These are phyloP conservation scores for Priceomyces melissophilus DNA, from an alignment of 805 yeast genomes.

Conservation along the genomic window DNA sequence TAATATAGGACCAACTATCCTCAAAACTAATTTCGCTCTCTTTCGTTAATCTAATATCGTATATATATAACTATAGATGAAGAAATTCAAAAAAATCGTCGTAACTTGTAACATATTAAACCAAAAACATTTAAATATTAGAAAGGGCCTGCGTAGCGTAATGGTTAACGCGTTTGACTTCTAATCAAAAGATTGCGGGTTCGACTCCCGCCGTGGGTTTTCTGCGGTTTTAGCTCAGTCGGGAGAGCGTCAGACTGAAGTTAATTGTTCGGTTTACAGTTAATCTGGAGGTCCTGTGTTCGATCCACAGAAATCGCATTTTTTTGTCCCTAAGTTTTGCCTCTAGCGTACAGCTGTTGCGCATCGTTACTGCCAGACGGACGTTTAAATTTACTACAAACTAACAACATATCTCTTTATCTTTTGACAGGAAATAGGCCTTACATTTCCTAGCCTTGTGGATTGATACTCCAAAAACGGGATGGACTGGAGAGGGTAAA, in stretches of 20 bases:
- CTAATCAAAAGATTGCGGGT: slow-evolving; percentile 65
- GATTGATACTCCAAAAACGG: slow-evolving; percentile 26
- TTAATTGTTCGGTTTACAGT: slow-evolving; percentile 28
- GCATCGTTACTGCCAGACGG: no score
- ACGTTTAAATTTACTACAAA: neutral
- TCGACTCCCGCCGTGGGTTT: slow-evolving; percentile 53
- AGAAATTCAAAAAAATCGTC: no score
- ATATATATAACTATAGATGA: no score
- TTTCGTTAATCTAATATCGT: no score
- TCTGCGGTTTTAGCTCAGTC: slow-evolving; percentile 36
- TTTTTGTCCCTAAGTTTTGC: slow-evolving; percentile 10
- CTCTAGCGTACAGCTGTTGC: no score
- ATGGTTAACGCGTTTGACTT: slow-evolving; percentile 68
- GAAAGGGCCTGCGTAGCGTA: slow-evolving; percentile 44
- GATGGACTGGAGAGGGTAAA: slow-evolving; percentile 19
- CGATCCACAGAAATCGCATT: slow-evolving; percentile 76
- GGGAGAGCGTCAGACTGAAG: slow-evolving; percentile 41
- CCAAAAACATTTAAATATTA: neutral
- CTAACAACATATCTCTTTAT: neutral
- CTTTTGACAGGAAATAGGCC: slow-evolving; percentile 5
- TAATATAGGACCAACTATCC: no score
- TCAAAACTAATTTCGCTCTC: no score
- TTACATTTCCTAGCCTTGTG: slow-evolving; percentile 33
- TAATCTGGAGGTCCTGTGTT: slow-evolving; percentile 85
- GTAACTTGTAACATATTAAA: neutral